Evolutionary conservation across 2,329 filamentous ascomycete genomes (phyloP), one percentile per base, ranked within the genome.

Genomic region (Ophiognomonia clavigignenti-juglandacearum): DNA sequence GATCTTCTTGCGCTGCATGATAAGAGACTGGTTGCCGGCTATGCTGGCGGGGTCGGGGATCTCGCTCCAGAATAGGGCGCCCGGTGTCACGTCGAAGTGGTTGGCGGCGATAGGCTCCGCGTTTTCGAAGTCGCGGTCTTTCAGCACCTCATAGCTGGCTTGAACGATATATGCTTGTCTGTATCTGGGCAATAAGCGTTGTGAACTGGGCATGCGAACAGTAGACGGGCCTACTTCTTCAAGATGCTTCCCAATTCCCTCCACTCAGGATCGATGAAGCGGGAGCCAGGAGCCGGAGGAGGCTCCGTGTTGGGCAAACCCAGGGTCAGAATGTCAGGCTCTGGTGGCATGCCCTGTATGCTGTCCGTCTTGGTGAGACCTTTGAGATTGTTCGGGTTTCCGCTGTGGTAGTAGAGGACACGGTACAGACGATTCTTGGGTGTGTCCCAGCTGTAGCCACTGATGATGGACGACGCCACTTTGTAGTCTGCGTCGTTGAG

Each of bases 111-210:
- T 35, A 8, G 44, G 44, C 22, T 40, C 23, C 2, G 39, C n/a
- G 13, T 36, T 45, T 18, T 71, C 71, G 55, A 80, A 72, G 50
- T 78, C 70, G 4, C 61, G 60, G 24, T 77, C 68, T 40, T 66
- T 68, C 18, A 67, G 59, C 2, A 83, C 63, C 44, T 81, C 72
- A 55, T 80, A 81, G 10, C 73, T 69, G n/a, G 70, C 57, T 51
- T 80, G 74, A 6, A 84, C 53, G 20, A 80, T 58, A 55, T 78
- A 83, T 3, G 79, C 79, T 53, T 81, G 78, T 23, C 77, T 45
- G 35, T n/a, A 29, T 8, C 22, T 9, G n/a, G n/a, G n/a, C n/a
- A n/a, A n/a, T n/a, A n/a, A n/a, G n/a, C n/a, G n/a, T n/a, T n/a
- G n/a, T n/a, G n/a, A n/a, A n/a, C n/a, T n/a, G n/a, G n/a, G n/a